These are phyloP conservation scores for Colletotrichum brevisporum DNA, from an alignment of 2,329 filamentous ascomycete genomes.

Conservation along the genomic window DNA sequence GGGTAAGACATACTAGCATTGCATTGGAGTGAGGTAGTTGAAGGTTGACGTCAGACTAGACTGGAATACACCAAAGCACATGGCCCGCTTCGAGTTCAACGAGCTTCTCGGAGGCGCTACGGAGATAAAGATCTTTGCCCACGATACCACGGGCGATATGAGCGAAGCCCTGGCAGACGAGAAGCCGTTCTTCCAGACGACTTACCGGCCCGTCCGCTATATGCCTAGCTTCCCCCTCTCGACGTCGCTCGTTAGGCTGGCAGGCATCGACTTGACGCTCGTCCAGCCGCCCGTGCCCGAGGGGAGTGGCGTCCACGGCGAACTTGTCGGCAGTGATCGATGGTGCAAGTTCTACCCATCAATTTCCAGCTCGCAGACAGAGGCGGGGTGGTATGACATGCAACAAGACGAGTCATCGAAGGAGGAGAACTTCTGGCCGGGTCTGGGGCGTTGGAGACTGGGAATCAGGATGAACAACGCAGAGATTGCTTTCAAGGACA, in stretches of 20 bases:
- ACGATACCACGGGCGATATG: constrained; percentile 51
- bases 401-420: constrained; percentile 53
- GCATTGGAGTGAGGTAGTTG: no score
- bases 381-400: constrained; percentile 62
- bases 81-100: constrained; percentile 64
- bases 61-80: constrained; percentile 70
- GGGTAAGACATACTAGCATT: constrained; percentile 49
- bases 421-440: constrained; percentile 62
- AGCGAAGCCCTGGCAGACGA: constrained; percentile 50
- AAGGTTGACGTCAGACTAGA: constrained; percentile 48
- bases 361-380: constrained; percentile 48
- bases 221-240: constrained; percentile 60
- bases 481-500: constrained; percentile 45
- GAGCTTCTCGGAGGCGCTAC: constrained; percentile 51
- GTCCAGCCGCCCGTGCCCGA: constrained; percentile 63
- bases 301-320: constrained; percentile 53
- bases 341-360: constrained; percentile 58
- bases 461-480: constrained; percentile 55
- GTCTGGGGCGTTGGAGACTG: constrained; percentile 59
- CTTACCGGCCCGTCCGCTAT: constrained; percentile 57
- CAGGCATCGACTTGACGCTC: constrained; percentile 59
- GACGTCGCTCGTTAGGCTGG: constrained; percentile 52
- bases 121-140: constrained; percentile 60
- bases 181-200: constrained; percentile 61
- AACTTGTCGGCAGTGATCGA: constrained; percentile 59